Base-by-base conservation (phyloP, 2,329 filamentous ascomycete genomes). In the Aspergillus chevalieri region DNA sequence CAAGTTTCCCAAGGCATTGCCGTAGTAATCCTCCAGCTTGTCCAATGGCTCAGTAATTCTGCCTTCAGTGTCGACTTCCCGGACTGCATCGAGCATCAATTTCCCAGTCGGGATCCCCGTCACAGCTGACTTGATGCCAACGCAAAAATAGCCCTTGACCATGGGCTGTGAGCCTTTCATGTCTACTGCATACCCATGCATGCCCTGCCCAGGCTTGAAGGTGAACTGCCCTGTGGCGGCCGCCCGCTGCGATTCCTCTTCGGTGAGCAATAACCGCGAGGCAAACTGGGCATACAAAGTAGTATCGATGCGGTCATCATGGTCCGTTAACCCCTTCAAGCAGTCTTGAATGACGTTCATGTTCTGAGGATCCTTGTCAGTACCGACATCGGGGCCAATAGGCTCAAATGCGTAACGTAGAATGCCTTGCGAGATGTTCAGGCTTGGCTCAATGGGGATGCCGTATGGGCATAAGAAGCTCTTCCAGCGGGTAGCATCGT, bases 61-160 rank as follows among this genome's bases (percentile, higher is more conserved):
- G 8, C 43, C 36, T 21, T 34, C 26, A 2, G 15, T 5, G 15
- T 50, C 47, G 6, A 36, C 39, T 2, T 38, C 33, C 50, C 43
- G 44, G 14, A 52, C 43, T 6, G 53, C 51, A 9, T 48, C 24
- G 44, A 57, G 54, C 21, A 54, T 44, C 1, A 56, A 39, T 6
- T 47, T 34, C 19, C 47, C n/a, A 39, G 52, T 51, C 3, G 55
- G 44, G 12, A 43, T 43, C 0, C 55, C 55, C 10, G 55, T 56
- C 10, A 47, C 49, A 7, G 47, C 22, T 8, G 50, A 44, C 46
- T 57, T 57, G 21, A 57, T 44, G 34, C 24, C 41, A 7, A 50
- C 53, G 24, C 54, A 56, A 28, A 57, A 47, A 30, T 57, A 57
- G 3, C 33, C 48, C 28, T 57, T 57, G 19, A 54, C 2, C 21